A percentile compares a stretch with the other conserved stretches of the same genome.
Conservation (phyloP, 495 filamentous ascomycete genomes). For the Penicillium salamii region DNA sequence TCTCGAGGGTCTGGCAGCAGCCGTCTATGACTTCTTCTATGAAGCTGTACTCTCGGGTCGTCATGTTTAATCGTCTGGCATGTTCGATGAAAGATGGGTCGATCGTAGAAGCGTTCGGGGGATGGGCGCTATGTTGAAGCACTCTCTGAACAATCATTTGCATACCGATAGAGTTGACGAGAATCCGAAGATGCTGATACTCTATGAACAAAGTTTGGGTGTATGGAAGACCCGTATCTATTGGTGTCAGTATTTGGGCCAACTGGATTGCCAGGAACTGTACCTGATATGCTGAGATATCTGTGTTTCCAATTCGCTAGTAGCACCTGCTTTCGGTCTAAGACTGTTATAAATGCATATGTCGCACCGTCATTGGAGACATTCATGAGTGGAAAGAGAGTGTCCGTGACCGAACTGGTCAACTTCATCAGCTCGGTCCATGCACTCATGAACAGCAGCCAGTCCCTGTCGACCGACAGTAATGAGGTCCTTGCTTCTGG, state of each 20-base stretch:
- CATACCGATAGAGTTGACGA: constrained; percentile 37
- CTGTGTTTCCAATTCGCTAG: no score
- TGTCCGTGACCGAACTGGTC: constrained; percentile 26
- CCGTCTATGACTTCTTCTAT: constrained; percentile 41
- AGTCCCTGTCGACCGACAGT: constrained; percentile 1
- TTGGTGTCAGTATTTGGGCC: no score
- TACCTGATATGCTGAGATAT: no score
- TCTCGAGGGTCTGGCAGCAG: constrained; percentile 28
- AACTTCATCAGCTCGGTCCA: constrained; percentile 35
- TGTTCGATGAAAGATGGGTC: constrained; percentile 12
- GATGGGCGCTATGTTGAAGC: neutral
- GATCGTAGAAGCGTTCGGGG: constrained; percentile 9
- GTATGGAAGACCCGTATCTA: neutral
- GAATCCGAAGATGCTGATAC: constrained; percentile 37
- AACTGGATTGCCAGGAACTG: no score
- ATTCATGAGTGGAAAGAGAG: constrained; percentile 25
- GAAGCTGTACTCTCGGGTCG: constrained; percentile 29
- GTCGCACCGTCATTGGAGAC: constrained; percentile 13
- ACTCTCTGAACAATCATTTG: constrained; percentile 31
- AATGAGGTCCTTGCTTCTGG: neutral
- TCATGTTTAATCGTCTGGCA: constrained; percentile 11
- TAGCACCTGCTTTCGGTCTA: no score
- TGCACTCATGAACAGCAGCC: constrained; percentile 20
- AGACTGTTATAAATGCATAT: constrained; percentile 19
- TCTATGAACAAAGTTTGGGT: constrained; percentile 28